Base-by-base conservation (phyloP, 768 basidiomycete genomes). In the Boletus rubescentipes region DNA sequence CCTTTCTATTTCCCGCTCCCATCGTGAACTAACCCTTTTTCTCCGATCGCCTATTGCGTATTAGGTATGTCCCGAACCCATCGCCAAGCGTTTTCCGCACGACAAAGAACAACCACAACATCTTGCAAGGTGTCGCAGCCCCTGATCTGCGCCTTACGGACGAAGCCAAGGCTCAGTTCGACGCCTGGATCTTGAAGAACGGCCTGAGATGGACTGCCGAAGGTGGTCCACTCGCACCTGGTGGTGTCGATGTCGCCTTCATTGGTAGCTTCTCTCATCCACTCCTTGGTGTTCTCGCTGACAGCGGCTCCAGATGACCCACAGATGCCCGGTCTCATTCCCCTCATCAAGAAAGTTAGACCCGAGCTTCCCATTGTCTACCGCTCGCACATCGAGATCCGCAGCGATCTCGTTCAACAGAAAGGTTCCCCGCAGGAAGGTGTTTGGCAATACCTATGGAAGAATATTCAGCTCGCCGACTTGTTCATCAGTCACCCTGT, bases 41-140 rank as follows among this genome's bases (percentile, higher is more conserved):
- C 43, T 12, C 32, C 0, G 14, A 46, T 41, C 26, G 29, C 44
- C 43, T 42, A 42, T 59, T 85, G n/a, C n/a, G n/a, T n/a, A 40
- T 44, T 57, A 89, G 87, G 87, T 91, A 91, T 73, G 89, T 93
- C 31, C 91, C 89, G 43, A 92, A 91, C 75, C 89, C 90, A 21
- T 86, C 91, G 42, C 93, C 93, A 2, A 83, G 81, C 58, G 90
- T 96, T 36, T 96, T 95, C 81, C 85, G 93, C 59, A 93, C 89
- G 56, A 95, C 93, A 60, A 91, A 91, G 79, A 91, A 92, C 90
- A 92, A 92, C 77, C 91, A 93, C 82, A 93, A 93, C 73, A 92
- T 91, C 67, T 78, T 96, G 21, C 93, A 97, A 83, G 94, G 94
- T 57, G 94, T 97, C 46, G 89, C 93, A 2, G 72, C 84, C 12